Percentiles rank a stretch among this genome's conserved stretches.
These are phyloP conservation scores for Suaeda aralocaspica DNA, from an alignment of 148 eudicot genomes.

Conservation along the genomic window DNA sequence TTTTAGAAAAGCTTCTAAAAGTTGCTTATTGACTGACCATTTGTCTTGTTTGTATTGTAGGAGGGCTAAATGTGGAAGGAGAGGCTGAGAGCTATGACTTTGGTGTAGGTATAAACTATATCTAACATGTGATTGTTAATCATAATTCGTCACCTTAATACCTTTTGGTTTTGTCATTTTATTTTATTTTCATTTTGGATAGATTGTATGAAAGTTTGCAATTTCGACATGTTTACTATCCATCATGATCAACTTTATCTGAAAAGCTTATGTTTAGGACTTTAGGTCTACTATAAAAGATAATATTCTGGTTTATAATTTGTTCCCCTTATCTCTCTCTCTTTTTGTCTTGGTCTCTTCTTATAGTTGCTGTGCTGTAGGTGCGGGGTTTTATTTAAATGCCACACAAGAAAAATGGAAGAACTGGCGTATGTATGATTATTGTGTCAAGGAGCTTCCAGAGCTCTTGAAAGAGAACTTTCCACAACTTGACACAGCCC, in stretches of 20 bases:
- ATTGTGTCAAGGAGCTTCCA: constrained; percentile 92
- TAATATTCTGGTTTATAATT: background rate
- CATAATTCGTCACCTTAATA: too few relatives aligned
- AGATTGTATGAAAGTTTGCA: background rate
- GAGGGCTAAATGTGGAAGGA: constrained; percentile 96
- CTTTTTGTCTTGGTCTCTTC: background rate
- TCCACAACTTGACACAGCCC: constrained; percentile 73
- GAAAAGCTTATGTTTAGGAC: too few relatives aligned
- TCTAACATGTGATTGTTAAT: background rate
- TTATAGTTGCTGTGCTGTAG: constrained; percentile 28
- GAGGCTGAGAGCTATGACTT: constrained; percentile 98
- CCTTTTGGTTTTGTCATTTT: background rate
- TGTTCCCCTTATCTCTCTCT: background rate
- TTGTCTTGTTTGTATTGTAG: constrained; percentile 32
- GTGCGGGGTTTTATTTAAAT: constrained; percentile 98
- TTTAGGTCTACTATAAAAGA: background rate
- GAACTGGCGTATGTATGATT: constrained; percentile 98
- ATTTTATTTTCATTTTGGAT: background rate
- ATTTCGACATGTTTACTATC: background rate
- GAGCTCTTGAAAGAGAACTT: constrained; percentile 68
- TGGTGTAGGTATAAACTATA: constrained; percentile 64
- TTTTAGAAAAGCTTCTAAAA: background rate
- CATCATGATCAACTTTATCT: background rate
- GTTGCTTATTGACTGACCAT: background rate
- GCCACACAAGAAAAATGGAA: constrained; percentile 98